Conservation (phyloP, 495 filamentous ascomycete genomes). For the Alectoria sarmentosa region DNA sequence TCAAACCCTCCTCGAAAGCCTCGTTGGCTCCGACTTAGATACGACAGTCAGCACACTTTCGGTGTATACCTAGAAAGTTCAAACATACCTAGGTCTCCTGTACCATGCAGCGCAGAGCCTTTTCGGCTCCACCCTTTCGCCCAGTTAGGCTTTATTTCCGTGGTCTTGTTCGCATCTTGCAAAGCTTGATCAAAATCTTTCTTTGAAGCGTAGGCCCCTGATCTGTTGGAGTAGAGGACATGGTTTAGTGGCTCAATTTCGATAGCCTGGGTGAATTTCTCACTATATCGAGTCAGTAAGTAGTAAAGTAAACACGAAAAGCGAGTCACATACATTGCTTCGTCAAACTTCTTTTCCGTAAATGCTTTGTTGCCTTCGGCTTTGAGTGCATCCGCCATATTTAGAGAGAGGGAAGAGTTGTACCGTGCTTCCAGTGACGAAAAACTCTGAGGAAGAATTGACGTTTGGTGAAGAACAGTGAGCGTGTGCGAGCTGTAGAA, state of each 20-base stretch:
- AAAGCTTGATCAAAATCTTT: slow-evolving; percentile 78
- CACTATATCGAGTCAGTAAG: slow-evolving; percentile 43
- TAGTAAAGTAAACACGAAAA: not conserved
- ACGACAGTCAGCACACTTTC: slow-evolving; percentile 5
- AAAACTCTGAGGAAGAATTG: not conserved
- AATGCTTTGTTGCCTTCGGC: slow-evolving; percentile 98
- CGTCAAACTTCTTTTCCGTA: slow-evolving; percentile 88
- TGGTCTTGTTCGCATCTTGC: slow-evolving; percentile 86
- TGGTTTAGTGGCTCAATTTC: slow-evolving; percentile 83
- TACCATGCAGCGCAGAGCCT: slow-evolving; percentile 81
- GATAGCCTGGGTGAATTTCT: slow-evolving; percentile 92
- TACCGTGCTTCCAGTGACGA: not conserved
- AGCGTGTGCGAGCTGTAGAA: not conserved
- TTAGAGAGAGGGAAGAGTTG: slow-evolving; percentile 5
- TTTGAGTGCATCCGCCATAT: slow-evolving; percentile 65
- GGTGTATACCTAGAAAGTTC: not conserved
- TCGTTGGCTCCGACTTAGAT: slow-evolving; percentile 64
- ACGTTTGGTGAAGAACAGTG: not conserved
- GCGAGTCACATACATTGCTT: slow-evolving; percentile 70
- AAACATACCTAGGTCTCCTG: slow-evolving; percentile 65
- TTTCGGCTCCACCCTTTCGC: slow-evolving; percentile 91
- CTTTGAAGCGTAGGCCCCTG: slow-evolving; percentile 90
- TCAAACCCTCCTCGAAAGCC: slow-evolving; percentile 85
- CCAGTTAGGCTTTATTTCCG: slow-evolving; percentile 94
- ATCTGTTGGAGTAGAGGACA: slow-evolving; percentile 96